phyloP scores from a whole-genome alignment of 306 rosid genomes.

The Vigna hirtella region DNA sequence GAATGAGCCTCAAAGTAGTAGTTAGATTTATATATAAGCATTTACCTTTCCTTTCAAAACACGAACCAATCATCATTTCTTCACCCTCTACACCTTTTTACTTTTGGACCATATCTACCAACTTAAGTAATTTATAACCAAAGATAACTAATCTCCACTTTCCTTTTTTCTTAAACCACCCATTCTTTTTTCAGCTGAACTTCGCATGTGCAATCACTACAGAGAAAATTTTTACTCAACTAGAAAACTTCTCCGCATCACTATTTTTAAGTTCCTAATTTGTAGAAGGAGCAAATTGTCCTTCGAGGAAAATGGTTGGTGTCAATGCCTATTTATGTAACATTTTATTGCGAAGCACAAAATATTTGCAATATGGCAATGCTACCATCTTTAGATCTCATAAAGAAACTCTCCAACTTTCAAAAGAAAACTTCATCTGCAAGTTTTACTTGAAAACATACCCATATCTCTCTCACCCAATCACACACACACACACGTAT shows the following conservation, averaged over 20 bases:
- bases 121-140: conserved; percentile 31
- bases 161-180: not conserved
- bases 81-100: conserved; percentile 11
- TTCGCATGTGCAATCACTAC: conserved; percentile 23
- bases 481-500: not conserved
- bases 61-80: conserved; percentile 47
- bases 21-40: conserved; percentile 46
- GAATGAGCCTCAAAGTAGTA: conserved; percentile 37
- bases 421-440: not conserved
- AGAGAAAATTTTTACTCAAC: not conserved
- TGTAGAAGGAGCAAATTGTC: not conserved
- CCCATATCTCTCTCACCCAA: no score
- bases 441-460: conserved; percentile 14
- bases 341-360: conserved; percentile 33
- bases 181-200: not conserved
- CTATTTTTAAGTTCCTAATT: conserved; percentile 1
- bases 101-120: conserved; percentile 43
- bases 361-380: conserved; percentile 16
- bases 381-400: not conserved
- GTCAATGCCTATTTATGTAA: conserved; percentile 30
- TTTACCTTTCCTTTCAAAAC: conserved; percentile 53
- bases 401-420: conserved; percentile 24
- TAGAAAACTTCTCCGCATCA: conserved; percentile 23
- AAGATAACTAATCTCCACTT: conserved; percentile 20
- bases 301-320: conserved; percentile 8